Base-by-base conservation (phyloP, 805 yeast genomes). In the Zygosaccharomyces kombuchaensis region DNA sequence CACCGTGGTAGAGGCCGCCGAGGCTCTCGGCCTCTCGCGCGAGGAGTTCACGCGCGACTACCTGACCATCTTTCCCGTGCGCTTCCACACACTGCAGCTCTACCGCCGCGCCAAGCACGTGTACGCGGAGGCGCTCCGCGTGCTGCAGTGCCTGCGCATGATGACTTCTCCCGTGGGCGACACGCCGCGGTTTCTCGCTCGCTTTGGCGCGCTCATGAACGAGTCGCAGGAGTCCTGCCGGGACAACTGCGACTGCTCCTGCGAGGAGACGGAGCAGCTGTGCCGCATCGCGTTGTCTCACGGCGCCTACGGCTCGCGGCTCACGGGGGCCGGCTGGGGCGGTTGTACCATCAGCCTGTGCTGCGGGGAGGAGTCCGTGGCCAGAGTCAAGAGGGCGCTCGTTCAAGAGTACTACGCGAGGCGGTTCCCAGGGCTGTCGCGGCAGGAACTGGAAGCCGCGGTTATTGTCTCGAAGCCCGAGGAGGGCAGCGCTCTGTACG, bases 311-410 rank as follows among this genome's bases (percentile, higher is more conserved):
- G 89, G 89, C 13, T 78, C 86, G 1, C 71, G 90, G 44, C 73
- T 81, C n/a, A 82, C 89, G 8, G 90, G 89, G 22, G 89, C 90
- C 14, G 90, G 90, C 3, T 83, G 81, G 74, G 89, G 89, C 27
- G 89, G 89, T 5, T 78, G 82, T 25, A 72, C 84, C 0, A 84
- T 83, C n/a, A 86, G 82, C 58, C 63, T 83, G 45, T 77, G 82
- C 9, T 56, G 63, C 4, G 54, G 53, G 12, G 47, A 46, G 6
- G 46, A 47, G 4, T 51, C 55, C 22, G 58, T 59, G 9, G 56
- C 50, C 26, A 66, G 75, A 2, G 65, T 67, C 4, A 70, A 71
- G 47, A 72, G 68, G 47, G 80, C 82, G 0, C 66, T 82, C 42
- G 66, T 59, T 19, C 65, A 70, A n/a, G 62, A 78, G 42, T 82